Conservation (phyloP, 176 grass and related monocot species). For the Musa troglodytarum region DNA sequence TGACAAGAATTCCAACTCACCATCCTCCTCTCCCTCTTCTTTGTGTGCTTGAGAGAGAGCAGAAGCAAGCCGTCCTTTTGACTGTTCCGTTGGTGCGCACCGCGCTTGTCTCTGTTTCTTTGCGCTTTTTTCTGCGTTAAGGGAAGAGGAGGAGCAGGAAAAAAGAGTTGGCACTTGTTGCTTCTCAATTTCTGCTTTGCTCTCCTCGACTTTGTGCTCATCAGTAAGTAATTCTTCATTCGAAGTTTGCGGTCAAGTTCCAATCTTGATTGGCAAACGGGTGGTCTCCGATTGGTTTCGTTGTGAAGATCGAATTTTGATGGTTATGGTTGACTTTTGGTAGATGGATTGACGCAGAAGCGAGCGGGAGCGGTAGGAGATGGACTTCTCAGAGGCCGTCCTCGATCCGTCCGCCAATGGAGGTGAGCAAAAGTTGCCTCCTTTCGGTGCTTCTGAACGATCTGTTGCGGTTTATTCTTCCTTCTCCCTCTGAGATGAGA, state of each 20-base stretch:
- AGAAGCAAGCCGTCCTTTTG: too few relatives aligned
- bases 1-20: background rate
- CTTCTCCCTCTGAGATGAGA: background rate
- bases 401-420: constrained; percentile 8
- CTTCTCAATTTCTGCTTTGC: background rate
- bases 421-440: constrained; percentile 12
- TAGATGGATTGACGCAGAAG: background rate
- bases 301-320: background rate
- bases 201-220: background rate
- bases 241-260: background rate
- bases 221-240: background rate
- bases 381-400: background rate
- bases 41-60: background rate
- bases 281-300: background rate
- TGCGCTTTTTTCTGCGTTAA: too few relatives aligned
- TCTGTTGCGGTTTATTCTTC: background rate
- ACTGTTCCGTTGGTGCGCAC: too few relatives aligned
- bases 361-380: background rate
- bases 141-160: background rate
- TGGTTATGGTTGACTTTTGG: background rate
- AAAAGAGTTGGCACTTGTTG: background rate
- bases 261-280: background rate
- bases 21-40: background rate
- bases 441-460: background rate
- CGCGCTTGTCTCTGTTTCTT: too few relatives aligned